Conservation (phyloP, 2,329 filamentous ascomycete genomes). For the Monosporascus sp. region DNA sequence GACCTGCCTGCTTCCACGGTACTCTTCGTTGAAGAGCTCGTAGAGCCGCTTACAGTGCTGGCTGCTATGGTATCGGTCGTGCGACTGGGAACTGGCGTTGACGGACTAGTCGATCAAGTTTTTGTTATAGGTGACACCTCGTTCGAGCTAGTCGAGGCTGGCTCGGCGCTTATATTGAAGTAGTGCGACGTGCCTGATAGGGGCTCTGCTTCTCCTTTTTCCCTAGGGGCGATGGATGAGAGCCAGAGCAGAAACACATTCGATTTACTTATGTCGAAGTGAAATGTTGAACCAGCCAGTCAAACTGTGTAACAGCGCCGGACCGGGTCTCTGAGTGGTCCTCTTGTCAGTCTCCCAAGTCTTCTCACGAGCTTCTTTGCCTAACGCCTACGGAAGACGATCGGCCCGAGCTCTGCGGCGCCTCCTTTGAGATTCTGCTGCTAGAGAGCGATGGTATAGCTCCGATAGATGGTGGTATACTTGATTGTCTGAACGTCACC, state of each 20-base stretch:
- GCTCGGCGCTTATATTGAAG: constrained; percentile 10
- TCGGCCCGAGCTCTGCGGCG: constrained; percentile 9
- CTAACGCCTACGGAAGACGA: constrained; percentile 8
- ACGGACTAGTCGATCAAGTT: too few relatives aligned
- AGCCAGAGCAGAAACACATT: constrained; percentile 11
- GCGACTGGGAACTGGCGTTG: too few relatives aligned
- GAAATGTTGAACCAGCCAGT: constrained; percentile 11
- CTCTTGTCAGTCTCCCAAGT: background rate
- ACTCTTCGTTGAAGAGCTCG: too few relatives aligned
- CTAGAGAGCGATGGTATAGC: constrained; percentile 21
- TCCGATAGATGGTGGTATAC: constrained; percentile 15
- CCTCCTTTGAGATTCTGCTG: constrained; percentile 10
- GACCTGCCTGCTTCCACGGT: too few relatives aligned
- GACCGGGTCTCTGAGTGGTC: background rate
- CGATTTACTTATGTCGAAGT: constrained; percentile 8
- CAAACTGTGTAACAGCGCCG: constrained; percentile 12
- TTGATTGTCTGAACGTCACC: constrained; percentile 12
- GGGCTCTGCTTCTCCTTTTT: background rate
- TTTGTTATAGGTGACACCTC: too few relatives aligned
- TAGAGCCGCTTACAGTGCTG: too few relatives aligned
- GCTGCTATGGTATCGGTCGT: too few relatives aligned
- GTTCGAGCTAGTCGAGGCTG: background rate
- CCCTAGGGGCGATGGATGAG: background rate
- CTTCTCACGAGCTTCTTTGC: too few relatives aligned
- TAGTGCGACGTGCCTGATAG: constrained; percentile 6